phyloP scores from a whole-genome alignment of 495 filamentous ascomycete species.

The Tetracladium setigerum region DNA sequence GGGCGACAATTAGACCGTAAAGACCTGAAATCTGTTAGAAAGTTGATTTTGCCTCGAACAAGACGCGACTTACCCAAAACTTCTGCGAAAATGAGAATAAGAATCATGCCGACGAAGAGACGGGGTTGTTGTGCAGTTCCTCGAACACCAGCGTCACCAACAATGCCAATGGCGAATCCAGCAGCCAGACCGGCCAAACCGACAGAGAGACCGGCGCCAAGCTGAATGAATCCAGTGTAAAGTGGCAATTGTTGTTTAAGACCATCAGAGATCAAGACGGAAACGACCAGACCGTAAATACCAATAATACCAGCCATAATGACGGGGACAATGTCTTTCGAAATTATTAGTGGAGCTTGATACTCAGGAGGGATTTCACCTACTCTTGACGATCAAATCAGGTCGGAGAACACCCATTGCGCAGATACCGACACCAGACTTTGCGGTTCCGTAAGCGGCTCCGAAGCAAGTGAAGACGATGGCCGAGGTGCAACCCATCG shows the following conservation, averaged over 20 bases:
- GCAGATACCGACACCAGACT: slow-evolving; percentile 97
- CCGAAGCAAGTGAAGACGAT: slow-evolving; percentile 99
- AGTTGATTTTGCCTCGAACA: background rate
- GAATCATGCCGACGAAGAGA: slow-evolving; percentile 99
- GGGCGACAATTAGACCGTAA: slow-evolving; percentile 95
- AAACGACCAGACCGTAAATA: slow-evolving; percentile 99
- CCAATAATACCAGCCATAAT: slow-evolving; percentile 99
- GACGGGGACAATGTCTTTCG: slow-evolving; percentile 91
- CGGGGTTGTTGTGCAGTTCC: slow-evolving; percentile 96
- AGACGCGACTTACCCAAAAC: slow-evolving; percentile 71
- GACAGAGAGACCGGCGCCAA: slow-evolving; percentile 93
- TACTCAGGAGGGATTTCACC: slow-evolving; percentile 25
- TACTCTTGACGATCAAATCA: slow-evolving; percentile 99
- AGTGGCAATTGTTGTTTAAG: slow-evolving; percentile 76
- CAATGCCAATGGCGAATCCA: slow-evolving; percentile 98
- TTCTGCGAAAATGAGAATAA: slow-evolving; percentile 99
- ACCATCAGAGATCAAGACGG: slow-evolving; percentile 91
- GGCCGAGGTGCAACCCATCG: slow-evolving; percentile 96
- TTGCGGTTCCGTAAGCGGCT: slow-evolving; percentile 96
- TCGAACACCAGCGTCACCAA: slow-evolving; percentile 97
- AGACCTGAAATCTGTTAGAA: slow-evolving; percentile 52
- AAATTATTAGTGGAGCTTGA: background rate
- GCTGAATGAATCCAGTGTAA: slow-evolving; percentile 93
- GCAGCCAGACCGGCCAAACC: slow-evolving; percentile 96
- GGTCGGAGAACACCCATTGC: slow-evolving; percentile 96